These are phyloP conservation scores for Entamoeba dispar DNA, from an alignment of 208 protist genomes.

Conservation along the genomic window DNA sequence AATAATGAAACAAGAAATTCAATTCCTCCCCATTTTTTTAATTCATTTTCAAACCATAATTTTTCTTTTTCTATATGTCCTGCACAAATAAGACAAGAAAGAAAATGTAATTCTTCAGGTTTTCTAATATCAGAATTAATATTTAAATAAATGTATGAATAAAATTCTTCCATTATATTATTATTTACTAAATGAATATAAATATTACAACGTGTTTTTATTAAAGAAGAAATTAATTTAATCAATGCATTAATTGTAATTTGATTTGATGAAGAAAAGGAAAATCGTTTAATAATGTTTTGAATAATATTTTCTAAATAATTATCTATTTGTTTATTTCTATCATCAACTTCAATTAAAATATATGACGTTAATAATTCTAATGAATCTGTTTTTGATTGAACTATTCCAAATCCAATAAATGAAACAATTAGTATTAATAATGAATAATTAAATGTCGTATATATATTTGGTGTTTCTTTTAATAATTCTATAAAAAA, in stretches of 20 bases:
- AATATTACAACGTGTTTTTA: neutral
- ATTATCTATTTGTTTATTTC: neutral
- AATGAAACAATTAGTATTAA: neutral
- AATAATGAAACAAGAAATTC: neutral
- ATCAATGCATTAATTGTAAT: neutral
- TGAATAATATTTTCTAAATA: neutral
- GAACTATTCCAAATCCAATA: neutral
- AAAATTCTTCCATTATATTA: neutral
- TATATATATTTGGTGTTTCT: neutral
- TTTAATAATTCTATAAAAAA: neutral
- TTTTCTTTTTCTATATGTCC: neutral
- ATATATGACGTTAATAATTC: neutral
- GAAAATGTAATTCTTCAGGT: neutral
- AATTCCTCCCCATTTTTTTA: neutral
- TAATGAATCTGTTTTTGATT: neutral
- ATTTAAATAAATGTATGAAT: neutral
- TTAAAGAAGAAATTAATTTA: neutral
- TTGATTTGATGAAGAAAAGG: neutral
- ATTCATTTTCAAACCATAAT: neutral
- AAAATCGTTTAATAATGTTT: neutral
- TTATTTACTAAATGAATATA: neutral
- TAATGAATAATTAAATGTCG: neutral
- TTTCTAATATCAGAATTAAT: neutral
- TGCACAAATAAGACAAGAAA: neutral
- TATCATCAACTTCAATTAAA: neutral